Base-by-base conservation (phyloP, 352 stramenopile genomes). In the Phytophthora capsici region DNA sequence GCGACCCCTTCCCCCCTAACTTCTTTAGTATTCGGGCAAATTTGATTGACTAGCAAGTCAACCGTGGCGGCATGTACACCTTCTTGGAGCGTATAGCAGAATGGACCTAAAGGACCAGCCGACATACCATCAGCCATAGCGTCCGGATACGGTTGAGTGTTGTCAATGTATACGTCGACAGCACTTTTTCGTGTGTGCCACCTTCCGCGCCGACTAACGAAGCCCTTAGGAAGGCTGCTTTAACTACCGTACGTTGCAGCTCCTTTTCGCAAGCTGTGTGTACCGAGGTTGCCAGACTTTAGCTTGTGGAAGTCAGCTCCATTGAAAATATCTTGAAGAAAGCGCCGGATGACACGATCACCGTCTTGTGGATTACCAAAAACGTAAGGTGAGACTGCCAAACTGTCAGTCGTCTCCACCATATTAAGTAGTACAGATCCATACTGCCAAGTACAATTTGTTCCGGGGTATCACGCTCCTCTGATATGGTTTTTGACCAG, bases 201-300 rank as follows among this genome's bases (percentile, higher is more conserved):
- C 12, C 38, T 45, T 5, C 38, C 38, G 9, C 12, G 38, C 38
- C 3, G 38, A 23, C 23, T 45, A 8, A 20, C 38, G 38, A 23
- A 45, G 12, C 23, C 16, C 38, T 45, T 45, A 4, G 38, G 23
- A 23, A 45, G 4, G 12, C 38, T 17, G 10, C 13, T 23, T 45
- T 17, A 5, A 2, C 9, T 45, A 23, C 2, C 16, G 17, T 45
- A 45, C 8, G 23, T 28, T 19, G 23, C 25, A 22, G 23, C 45
- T 2, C 45, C 45, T 8, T 40, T 52, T 16, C 45, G 25, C n/a
- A 52, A 26, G 23, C 45, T 51, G 25, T 51, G 45, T 22, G 38
- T 22, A 23, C 25, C 45, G 23, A 52, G 17, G 4, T 34, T 40
- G 8, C 45, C 45, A n/a, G n/a, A n/a, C 16, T 47, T 47, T 2